Percentiles rank a stretch among this genome's conserved stretches.
phyloP scores from a whole-genome alignment of 768 basidiomycete species.

The Strobilomyces confusus region DNA sequence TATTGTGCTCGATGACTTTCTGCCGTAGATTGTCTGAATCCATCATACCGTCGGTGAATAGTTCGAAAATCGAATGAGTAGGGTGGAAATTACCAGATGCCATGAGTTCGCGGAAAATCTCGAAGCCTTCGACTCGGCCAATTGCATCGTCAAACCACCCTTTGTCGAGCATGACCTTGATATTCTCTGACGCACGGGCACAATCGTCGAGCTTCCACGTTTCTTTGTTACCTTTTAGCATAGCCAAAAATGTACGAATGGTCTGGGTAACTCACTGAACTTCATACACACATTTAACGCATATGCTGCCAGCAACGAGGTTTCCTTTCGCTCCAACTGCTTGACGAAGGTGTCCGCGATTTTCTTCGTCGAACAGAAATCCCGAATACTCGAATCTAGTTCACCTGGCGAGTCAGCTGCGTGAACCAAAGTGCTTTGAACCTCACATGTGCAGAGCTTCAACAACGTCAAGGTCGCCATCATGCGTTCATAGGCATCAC shows the following conservation, averaged over 20 bases:
- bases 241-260: neutral
- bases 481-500: neutral
- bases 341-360: neutral
- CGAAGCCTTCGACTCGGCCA: neutral
- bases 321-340: neutral
- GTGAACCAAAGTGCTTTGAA: neutral
- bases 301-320: neutral
- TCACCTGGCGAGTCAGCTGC: neutral
- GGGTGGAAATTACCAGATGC: neutral
- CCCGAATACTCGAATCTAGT: neutral
- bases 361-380: neutral
- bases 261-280: neutral
- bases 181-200: neutral
- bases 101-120: neutral
- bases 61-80: neutral
- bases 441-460: slow-evolving; percentile 9
- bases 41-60: neutral
- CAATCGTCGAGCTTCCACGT: neutral
- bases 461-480: slow-evolving; percentile 7
- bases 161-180: neutral
- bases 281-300: neutral
- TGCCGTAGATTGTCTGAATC: neutral
- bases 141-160: neutral
- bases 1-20: neutral
- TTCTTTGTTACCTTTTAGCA: neutral